Base-by-base conservation (phyloP, 164 flowering plant genomes). In the Kingdonia uniflora region DNA sequence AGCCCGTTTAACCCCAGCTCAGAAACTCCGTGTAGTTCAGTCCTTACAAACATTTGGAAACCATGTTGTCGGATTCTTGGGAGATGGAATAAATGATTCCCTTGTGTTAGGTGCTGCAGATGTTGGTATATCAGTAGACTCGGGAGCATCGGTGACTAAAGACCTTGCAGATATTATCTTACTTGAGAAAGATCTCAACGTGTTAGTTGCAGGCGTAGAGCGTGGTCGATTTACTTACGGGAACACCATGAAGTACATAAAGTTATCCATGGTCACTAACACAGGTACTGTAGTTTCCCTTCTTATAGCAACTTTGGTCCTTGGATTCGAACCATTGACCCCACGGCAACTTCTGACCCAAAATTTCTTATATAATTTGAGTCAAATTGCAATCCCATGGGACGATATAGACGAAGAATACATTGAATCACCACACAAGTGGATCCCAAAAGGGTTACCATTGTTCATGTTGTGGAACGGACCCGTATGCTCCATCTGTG, bases 341-440 rank as follows among this genome's bases (percentile, higher is more conserved):
- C 72, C 94, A 16, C 71, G 65, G 65, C 94, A 85, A 64, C 82
- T 85, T 50, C 72, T 85, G 16, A 67, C 74, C 8, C 94, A 85
- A 66, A 82, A 70, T 65, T 80, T 85, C 61, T 51, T 82, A 25
- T 82, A 75, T 48, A 79, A 69, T 46, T 57, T 79, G 10, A 81
- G 84, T 10, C 94, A 85, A 62, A 79, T 82, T 13, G 80, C 74
- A 6, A 85, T 82, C 19, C 86, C 94, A 13, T 85, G 94, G 94
- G 94, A 85, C 68, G 76, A 73, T 48, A 74, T 82, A 74, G 94
- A 85, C 38, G 76, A 76, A 50, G 86, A 80, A 49, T 75, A 69
- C 43, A 73, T 76, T 7, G 80, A 64, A 60, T 66, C 24, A 0
- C 85, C 94, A 12, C 80, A 67, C 45, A 69, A 50, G 47, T 80